Conservation (phyloP, 352 stramenopile genomes). For the Globisporangium lucens region DNA sequence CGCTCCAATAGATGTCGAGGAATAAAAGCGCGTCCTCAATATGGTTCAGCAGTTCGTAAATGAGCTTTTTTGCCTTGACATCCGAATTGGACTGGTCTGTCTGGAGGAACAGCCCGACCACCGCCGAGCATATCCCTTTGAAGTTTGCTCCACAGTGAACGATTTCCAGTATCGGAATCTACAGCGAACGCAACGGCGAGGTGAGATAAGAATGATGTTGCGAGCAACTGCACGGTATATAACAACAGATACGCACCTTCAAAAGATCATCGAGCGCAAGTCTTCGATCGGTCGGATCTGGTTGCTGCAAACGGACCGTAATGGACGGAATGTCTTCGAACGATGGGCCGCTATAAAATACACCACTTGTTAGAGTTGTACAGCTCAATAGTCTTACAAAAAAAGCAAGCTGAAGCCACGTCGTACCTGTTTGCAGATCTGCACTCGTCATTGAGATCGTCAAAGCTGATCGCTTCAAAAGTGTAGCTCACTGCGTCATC, state of each 20-base stretch:
- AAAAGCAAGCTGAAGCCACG: not conserved
- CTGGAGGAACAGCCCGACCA: conserved; percentile 39
- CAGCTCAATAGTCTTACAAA: not conserved
- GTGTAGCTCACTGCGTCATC: conserved; percentile 20
- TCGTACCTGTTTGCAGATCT: conserved; percentile 36
- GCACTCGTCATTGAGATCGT: conserved; percentile 38
- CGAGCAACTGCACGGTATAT: too few relatives aligned
- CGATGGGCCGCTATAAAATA: conserved; percentile 11
- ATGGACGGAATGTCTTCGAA: conserved; percentile 19
- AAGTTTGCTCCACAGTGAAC: conserved; percentile 49
- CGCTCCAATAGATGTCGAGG: conserved; percentile 40
- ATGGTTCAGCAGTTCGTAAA: conserved; percentile 41
- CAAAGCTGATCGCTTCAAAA: conserved; percentile 42
- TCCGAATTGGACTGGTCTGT: conserved; percentile 6
- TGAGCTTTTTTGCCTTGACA: conserved; percentile 24
- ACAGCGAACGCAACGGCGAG: not conserved
- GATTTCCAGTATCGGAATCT: conserved; percentile 56
- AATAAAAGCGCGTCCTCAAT: conserved; percentile 49
- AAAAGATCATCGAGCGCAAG: conserved; percentile 18
- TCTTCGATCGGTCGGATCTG: not conserved
- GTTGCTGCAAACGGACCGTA: not conserved
- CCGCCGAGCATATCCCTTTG: conserved; percentile 19
- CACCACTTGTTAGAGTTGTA: not conserved
- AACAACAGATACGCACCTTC: not conserved
- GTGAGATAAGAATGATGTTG: too few relatives aligned